Evolutionary conservation across 495 filamentous ascomycete genomes (phyloP).

Genomic region (Evernia prunastri): DNA sequence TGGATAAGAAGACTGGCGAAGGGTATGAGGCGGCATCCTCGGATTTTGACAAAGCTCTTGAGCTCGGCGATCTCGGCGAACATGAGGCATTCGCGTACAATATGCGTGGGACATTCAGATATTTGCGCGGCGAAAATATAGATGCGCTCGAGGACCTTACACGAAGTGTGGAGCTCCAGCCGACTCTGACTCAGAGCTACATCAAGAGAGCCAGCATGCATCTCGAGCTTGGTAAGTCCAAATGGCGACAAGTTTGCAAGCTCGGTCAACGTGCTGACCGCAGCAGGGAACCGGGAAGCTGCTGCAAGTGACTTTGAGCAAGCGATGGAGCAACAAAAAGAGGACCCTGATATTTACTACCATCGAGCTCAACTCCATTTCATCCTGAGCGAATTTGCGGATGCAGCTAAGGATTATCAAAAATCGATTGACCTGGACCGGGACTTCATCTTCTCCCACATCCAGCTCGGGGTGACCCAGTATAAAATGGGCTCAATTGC

Average conservation of each 20-base stretch:
- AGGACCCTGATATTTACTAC: slow-evolving; percentile 98
- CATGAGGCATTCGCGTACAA: slow-evolving; percentile 90
- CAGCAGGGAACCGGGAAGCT: slow-evolving; percentile 70
- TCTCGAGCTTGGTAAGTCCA: slow-evolving; percentile 74
- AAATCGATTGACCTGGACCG: slow-evolving; percentile 96
- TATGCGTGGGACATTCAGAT: slow-evolving; percentile 91
- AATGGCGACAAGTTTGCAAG: background rate
- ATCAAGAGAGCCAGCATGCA: slow-evolving; percentile 99
- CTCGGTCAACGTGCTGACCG: background rate
- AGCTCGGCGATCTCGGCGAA: slow-evolving; percentile 67
- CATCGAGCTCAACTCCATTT: slow-evolving; percentile 98
- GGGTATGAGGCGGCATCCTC: slow-evolving; percentile 80
- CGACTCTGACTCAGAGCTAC: slow-evolving; percentile 85
- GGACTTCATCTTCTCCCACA: slow-evolving; percentile 98
- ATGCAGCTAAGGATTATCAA: slow-evolving; percentile 97
- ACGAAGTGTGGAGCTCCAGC: slow-evolving; percentile 85
- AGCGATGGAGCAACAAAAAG: slow-evolving; percentile 75
- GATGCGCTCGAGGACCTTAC: slow-evolving; percentile 76
- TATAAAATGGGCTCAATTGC: slow-evolving; percentile 99
- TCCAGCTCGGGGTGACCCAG: slow-evolving; percentile 97
- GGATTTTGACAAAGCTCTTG: slow-evolving; percentile 82
- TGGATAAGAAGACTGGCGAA: slow-evolving; percentile 79
- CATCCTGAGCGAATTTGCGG: slow-evolving; percentile 86
- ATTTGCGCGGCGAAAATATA: slow-evolving; percentile 79
- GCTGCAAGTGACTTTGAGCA: slow-evolving; percentile 83